A percentile compares a stretch with the other conserved stretches of the same genome.
These are phyloP conservation scores for Metrosideros polymorpha DNA, from an alignment of 441 rosid species.

Conservation along the genomic window DNA sequence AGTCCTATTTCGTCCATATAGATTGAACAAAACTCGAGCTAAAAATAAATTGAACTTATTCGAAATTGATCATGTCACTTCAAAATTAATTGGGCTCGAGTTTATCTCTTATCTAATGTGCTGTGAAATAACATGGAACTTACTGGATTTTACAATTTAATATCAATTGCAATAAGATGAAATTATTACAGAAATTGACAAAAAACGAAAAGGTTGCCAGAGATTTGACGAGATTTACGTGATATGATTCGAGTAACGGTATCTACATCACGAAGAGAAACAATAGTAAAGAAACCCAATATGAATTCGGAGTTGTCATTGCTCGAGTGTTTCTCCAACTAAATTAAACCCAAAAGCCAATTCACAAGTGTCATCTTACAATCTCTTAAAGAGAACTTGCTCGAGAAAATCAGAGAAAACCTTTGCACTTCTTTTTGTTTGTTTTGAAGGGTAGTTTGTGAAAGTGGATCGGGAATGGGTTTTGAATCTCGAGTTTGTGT, in stretches of 20 bases:
- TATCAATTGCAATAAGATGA: background rate
- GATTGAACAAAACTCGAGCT: background rate
- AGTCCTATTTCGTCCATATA: rapidly evolving
- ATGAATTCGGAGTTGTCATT: background rate
- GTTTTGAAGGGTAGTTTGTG: too few species aligned
- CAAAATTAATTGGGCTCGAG: background rate
- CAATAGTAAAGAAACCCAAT: background rate
- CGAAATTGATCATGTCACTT: background rate
- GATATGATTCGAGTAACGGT: background rate
- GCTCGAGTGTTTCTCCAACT: background rate
- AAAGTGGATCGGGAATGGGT: rapidly evolving
- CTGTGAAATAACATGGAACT: background rate
- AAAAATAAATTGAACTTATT: background rate
- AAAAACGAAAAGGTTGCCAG: background rate
- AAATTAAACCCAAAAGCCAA: background rate
- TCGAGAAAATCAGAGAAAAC: background rate
- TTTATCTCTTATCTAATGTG: background rate
- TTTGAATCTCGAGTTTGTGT: background rate
- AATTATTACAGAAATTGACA: background rate
- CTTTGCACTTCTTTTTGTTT: background rate
- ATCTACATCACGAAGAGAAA: background rate
- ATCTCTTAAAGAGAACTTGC: background rate
- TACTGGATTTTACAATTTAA: background rate
- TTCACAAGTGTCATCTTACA: background rate
- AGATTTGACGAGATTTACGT: background rate